phyloP scores from a whole-genome alignment of 2,329 filamentous ascomycete genomes.

The Nakataea oryzae region DNA sequence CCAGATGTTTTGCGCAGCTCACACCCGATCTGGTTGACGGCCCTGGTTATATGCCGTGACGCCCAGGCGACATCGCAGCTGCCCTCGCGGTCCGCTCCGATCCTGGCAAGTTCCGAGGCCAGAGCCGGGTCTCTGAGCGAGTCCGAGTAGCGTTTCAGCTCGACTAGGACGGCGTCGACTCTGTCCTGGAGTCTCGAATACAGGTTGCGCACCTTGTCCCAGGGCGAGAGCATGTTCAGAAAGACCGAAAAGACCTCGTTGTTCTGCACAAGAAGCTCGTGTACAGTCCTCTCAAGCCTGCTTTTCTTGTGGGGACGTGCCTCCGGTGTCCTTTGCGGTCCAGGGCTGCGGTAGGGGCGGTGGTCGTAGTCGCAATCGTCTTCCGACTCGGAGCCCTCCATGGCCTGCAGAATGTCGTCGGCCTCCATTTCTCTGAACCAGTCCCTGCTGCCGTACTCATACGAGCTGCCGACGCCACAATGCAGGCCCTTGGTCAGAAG shows the following conservation, averaged over 20 bases:
- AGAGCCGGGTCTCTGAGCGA: background rate
- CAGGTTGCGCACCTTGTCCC: conserved; percentile 31
- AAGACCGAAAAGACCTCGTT: conserved; percentile 45
- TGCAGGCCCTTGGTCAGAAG: conserved; percentile 41
- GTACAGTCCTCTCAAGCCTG: conserved; percentile 39
- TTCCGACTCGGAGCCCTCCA: conserved; percentile 23
- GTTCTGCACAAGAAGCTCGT: conserved; percentile 42
- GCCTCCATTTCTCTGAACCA: conserved; percentile 34
- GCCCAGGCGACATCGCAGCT: conserved; percentile 36
- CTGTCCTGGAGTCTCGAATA: conserved; percentile 38
- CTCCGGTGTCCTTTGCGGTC: background rate
- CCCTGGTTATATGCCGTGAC: conserved; percentile 31
- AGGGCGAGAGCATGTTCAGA: conserved; percentile 30
- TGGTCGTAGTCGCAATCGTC: conserved; percentile 16
- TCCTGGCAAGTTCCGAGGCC: background rate
- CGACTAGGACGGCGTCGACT: conserved; percentile 32
- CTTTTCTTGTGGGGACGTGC: conserved; percentile 5
- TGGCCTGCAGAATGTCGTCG: conserved; percentile 38
- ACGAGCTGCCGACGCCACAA: conserved; percentile 28
- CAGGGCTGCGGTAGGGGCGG: background rate
- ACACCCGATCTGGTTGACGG: conserved; percentile 29
- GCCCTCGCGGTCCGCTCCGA: conserved; percentile 15
- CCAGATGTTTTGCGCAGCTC: conserved; percentile 22
- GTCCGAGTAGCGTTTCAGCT: conserved; percentile 25
- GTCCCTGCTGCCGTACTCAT: conserved; percentile 15